Conservation (phyloP, 768 basidiomycete genomes). For the Boletus rubescentipes region DNA sequence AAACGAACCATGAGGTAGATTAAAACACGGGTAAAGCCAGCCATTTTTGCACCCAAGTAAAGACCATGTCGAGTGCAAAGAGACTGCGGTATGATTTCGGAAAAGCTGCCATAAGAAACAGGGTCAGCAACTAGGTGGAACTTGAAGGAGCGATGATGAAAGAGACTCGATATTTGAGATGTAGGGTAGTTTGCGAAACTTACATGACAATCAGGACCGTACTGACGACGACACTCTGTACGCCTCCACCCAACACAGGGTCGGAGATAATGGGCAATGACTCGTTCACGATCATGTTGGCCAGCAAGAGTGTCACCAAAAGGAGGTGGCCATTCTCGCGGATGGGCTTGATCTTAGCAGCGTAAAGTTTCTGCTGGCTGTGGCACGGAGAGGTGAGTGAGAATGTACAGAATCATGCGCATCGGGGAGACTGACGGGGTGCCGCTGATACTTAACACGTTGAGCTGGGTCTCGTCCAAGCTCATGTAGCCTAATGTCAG, state of each 20-base stretch:
- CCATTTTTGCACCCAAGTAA: constrained; percentile 87
- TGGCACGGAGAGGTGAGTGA: not conserved
- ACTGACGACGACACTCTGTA: constrained; percentile 74
- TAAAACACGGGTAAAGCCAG: constrained; percentile 60
- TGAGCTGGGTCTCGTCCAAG: constrained; percentile 88
- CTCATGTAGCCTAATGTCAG: constrained; percentile 92
- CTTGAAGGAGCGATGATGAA: no score
- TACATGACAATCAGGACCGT: constrained; percentile 88
- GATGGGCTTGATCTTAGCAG: constrained; percentile 83
- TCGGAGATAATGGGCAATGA: constrained; percentile 82
- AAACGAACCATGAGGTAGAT: constrained; percentile 62
- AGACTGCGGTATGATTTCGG: constrained; percentile 91
- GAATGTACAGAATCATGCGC: not conserved
- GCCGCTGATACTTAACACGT: constrained; percentile 82
- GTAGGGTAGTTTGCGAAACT: constrained; percentile 33
- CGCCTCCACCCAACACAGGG: constrained; percentile 75
- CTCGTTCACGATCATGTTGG: constrained; percentile 94
- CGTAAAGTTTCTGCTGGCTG: constrained; percentile 78
- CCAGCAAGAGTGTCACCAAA: constrained; percentile 77
- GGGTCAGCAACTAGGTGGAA: not conserved
- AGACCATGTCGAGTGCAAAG: constrained; percentile 91
- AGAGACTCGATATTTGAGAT: not conserved
- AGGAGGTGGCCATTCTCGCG: constrained; percentile 81
- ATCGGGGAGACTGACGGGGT: constrained; percentile 58
- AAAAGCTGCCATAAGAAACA: constrained; percentile 52